These are phyloP conservation scores for Plasmodium knowlesi DNA, from an alignment of 169 alveolate species.

Conservation along the genomic window DNA sequence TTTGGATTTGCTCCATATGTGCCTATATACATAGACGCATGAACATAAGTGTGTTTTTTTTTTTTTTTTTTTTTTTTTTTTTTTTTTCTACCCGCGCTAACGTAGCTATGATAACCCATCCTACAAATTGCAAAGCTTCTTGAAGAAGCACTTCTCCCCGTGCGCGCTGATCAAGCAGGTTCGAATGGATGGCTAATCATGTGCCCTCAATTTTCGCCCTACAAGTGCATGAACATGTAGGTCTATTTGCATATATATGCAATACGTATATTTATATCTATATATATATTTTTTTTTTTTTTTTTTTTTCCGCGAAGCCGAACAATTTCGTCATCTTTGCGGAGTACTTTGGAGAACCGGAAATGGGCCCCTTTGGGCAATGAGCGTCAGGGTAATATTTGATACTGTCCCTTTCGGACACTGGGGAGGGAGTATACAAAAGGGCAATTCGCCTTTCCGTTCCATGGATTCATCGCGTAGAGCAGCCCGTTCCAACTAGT, in stretches of 20 bases:
- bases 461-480: not conserved
- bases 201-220: not conserved
- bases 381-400: not conserved
- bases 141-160: conserved; percentile 44
- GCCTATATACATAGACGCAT: not conserved
- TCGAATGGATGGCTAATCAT: not conserved
- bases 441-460: not conserved
- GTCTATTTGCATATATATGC: not conserved
- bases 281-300: not conserved
- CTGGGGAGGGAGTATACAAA: not conserved
- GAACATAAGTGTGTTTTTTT: not conserved
- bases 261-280: not conserved
- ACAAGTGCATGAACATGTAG: not conserved
- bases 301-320: conserved; percentile 37
- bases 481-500: not conserved
- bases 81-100: not conserved
- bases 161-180: conserved; percentile 44
- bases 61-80: conserved; percentile 8
- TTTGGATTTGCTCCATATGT: not conserved
- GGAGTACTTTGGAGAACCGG: conserved; percentile 13
- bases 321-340: conserved; percentile 44
- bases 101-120: conserved; percentile 58
- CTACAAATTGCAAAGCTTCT: conserved; percentile 21
- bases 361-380: not conserved
- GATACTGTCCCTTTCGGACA: not conserved